Percentiles rank a stretch among this genome's conserved stretches.
Conservation (phyloP, 169 alveolate genomes). For the Plasmodium malariae region DNA sequence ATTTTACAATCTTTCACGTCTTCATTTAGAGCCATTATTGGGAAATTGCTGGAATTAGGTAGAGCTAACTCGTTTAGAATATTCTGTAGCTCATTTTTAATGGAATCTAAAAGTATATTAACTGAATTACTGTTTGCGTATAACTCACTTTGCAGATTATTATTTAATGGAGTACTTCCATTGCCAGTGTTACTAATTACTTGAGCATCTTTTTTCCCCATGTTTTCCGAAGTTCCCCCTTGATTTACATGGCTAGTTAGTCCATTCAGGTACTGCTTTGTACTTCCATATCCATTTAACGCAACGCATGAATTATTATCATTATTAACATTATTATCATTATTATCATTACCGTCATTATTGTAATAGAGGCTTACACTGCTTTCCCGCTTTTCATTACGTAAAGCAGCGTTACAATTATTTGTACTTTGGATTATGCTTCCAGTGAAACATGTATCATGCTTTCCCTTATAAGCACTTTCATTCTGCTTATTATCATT, state of each 20-base stretch:
- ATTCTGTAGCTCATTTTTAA: slow-evolving; percentile 41
- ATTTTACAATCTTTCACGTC: slow-evolving; percentile 57
- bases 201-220: too few species aligned
- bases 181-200: too few species aligned
- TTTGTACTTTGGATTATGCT: not conserved
- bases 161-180: not conserved
- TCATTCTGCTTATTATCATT: not conserved
- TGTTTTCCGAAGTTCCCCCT: not conserved
- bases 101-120: slow-evolving; percentile 25
- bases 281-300: not conserved
- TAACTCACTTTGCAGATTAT: not conserved
- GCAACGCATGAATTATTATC: not conserved
- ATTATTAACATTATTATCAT: not conserved
- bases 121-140: slow-evolving; percentile 36
- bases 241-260: not conserved
- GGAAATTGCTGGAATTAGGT: slow-evolving; percentile 62
- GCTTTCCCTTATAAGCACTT: not conserved
- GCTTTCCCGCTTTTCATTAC: not conserved
- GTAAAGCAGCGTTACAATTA: not conserved
- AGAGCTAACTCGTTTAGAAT: slow-evolving; percentile 61
- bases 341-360: not conserved
- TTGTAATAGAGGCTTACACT: not conserved
- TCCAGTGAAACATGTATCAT: not conserved
- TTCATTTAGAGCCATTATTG: slow-evolving; percentile 73
- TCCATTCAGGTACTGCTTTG: not conserved